phyloP scores from a whole-genome alignment of 352 stramenopile genomes.

The Phytopythium montanum region DNA sequence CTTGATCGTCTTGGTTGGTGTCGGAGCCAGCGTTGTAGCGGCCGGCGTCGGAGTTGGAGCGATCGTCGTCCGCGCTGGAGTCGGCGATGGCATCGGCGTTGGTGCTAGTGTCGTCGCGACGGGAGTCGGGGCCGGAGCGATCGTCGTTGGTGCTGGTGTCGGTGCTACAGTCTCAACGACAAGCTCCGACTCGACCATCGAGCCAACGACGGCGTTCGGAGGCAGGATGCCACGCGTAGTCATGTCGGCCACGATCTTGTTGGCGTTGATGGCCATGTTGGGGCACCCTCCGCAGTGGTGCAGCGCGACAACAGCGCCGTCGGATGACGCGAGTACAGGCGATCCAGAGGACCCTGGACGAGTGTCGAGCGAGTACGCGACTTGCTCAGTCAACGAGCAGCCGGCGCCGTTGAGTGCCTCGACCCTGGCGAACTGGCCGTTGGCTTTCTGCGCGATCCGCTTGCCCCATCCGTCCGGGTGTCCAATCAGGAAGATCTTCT shows the following conservation, averaged over 20 bases:
- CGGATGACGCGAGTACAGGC: conserved; percentile 37
- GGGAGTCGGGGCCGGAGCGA: neutral
- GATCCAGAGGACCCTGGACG: conserved; percentile 60
- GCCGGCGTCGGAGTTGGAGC: conserved; percentile 9
- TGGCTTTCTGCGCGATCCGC: conserved; percentile 42
- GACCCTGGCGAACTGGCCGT: conserved; percentile 19
- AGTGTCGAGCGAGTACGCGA: conserved; percentile 65
- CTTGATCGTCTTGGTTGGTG: conserved; percentile 9
- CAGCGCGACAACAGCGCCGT: conserved; percentile 61
- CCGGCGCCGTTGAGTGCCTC: conserved; percentile 27
- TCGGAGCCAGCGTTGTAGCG: conserved; percentile 11
- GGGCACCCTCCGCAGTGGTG: conserved; percentile 61
- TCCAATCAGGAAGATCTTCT: conserved; percentile 61
- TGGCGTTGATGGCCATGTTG: conserved; percentile 59
- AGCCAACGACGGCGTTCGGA: conserved; percentile 19
- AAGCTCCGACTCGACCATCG: neutral
- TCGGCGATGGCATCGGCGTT: conserved; percentile 19
- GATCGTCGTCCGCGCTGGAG: conserved; percentile 3
- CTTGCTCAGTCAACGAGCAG: conserved; percentile 38
- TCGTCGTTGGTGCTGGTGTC: neutral
- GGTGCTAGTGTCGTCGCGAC: neutral
- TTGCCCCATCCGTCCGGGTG: conserved; percentile 65
- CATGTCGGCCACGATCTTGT: conserved; percentile 57
- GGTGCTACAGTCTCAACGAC: neutral
- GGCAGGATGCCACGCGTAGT: conserved; percentile 34